Percentiles rank a stretch among this genome's conserved stretches.
Evolutionary conservation across 2,329 filamentous ascomycete species (phyloP).

Genomic region (Botrytis hyacinthi): DNA sequence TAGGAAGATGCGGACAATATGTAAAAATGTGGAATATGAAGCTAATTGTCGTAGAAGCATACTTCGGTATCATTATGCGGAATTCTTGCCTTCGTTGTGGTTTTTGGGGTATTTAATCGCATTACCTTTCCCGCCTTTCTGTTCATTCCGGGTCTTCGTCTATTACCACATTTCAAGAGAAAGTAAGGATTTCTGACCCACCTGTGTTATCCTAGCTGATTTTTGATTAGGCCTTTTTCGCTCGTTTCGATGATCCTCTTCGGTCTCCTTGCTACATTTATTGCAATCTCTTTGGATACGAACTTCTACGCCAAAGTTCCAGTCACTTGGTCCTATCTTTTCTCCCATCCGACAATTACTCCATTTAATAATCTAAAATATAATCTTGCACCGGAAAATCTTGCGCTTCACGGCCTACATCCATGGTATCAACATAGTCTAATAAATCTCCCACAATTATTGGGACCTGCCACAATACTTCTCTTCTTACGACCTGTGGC

Average conservation of each 20-base stretch:
- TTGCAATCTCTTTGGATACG: conserved; percentile 82
- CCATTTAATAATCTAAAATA: conserved; percentile 76
- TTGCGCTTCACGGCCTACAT: conserved; percentile 73
- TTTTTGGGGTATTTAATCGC: conserved; percentile 90
- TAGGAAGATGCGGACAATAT: conserved; percentile 41
- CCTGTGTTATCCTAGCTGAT: conserved; percentile 21
- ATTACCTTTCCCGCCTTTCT: conserved; percentile 97
- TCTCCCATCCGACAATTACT: conserved; percentile 66
- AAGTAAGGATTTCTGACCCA: conserved; percentile 55
- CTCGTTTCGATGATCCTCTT: conserved; percentile 63
- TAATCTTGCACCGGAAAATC: conserved; percentile 67
- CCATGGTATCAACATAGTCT: conserved; percentile 75
- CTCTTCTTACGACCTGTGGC: conserved; percentile 57
- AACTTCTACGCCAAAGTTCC: conserved; percentile 70
- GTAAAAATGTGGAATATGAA: not conserved
- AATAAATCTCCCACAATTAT: conserved; percentile 67
- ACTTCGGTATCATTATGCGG: conserved; percentile 74
- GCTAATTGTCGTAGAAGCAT: conserved; percentile 54
- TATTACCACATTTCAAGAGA: conserved; percentile 81
- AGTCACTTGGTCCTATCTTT: conserved; percentile 62
- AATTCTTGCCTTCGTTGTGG: conserved; percentile 74
- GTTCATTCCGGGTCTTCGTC: conserved; percentile 74
- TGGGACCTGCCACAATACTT: conserved; percentile 66
- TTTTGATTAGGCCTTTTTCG: conserved; percentile 50
- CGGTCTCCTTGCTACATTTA: conserved; percentile 62